These are phyloP conservation scores for Metarhizium robertsii DNA, from an alignment of 2,329 filamentous ascomycete genomes.

Conservation along the genomic window DNA sequence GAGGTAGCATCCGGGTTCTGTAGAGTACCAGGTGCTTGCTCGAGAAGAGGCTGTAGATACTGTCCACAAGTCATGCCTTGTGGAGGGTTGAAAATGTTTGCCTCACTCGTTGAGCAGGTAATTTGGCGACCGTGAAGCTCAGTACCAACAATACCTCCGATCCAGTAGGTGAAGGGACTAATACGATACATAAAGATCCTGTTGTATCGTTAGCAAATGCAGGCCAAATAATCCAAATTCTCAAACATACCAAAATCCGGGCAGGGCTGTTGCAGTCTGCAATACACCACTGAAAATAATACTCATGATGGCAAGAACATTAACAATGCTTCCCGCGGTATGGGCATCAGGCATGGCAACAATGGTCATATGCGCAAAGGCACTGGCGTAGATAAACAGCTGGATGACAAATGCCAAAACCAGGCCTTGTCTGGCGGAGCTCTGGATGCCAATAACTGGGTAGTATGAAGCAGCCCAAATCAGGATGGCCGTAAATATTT, in stretches of 20 bases:
- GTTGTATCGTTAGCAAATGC: background rate
- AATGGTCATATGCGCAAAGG: constrained; percentile 67
- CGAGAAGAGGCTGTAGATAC: constrained; percentile 52
- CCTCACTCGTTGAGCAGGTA: constrained; percentile 44
- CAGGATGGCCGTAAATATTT: constrained; percentile 53
- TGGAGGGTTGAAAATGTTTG: constrained; percentile 56
- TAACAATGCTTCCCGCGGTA: constrained; percentile 55
- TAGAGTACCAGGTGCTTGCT: constrained; percentile 44
- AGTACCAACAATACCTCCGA: constrained; percentile 58
- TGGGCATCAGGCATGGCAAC: constrained; percentile 60
- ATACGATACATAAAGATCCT: constrained; percentile 63
- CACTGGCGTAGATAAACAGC: constrained; percentile 62
- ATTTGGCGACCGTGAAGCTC: constrained; percentile 48
- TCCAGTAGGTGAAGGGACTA: constrained; percentile 59
- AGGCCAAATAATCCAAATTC: background rate
- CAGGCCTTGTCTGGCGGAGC: constrained; percentile 48
- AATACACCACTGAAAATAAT: constrained; percentile 57
- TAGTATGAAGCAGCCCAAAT: constrained; percentile 63
- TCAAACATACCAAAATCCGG: constrained; percentile 51
- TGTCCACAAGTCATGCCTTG: constrained; percentile 49
- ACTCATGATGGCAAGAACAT: constrained; percentile 48
- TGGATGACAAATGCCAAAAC: constrained; percentile 56
- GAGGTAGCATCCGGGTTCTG: constrained; percentile 47
- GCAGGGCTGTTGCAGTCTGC: constrained; percentile 46
- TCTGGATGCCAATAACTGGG: constrained; percentile 41